These are phyloP conservation scores for Ophiostoma ulmi DNA, from an alignment of 2,329 filamentous ascomycete species.

Conservation along the genomic window DNA sequence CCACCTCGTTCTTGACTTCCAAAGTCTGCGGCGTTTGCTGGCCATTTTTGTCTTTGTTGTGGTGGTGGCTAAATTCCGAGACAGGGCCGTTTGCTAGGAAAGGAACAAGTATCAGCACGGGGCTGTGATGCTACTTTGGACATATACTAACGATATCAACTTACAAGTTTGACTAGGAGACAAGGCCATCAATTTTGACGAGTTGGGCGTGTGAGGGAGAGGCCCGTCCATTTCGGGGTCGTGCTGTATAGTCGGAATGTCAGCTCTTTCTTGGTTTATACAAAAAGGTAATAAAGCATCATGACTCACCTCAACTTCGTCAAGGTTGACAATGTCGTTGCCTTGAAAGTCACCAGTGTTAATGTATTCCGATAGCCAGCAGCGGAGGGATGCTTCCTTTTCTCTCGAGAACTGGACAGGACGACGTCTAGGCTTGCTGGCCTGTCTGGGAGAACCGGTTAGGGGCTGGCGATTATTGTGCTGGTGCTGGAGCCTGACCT, in stretches of 20 bases:
- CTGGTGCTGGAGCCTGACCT: background rate
- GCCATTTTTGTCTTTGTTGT: background rate
- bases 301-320: background rate
- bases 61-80: background rate
- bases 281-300: background rate
- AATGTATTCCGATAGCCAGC: slow-evolving; percentile 4
- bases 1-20: background rate
- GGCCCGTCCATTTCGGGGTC: slow-evolving; percentile 3
- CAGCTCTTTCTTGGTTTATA: background rate
- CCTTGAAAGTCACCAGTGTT: background rate
- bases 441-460: background rate
- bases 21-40: background rate
- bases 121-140: background rate
- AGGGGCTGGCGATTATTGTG: background rate
- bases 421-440: background rate
- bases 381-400: background rate
- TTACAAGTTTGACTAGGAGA: background rate
- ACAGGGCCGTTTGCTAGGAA: slow-evolving; percentile 6
- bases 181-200: background rate
- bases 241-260: background rate
- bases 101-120: background rate
- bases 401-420: background rate
- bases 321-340: background rate
- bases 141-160: background rate
- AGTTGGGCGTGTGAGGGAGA: background rate